Conservation (phyloP, 805 yeast species). For the Pichia nanzhaoensis region DNA sequence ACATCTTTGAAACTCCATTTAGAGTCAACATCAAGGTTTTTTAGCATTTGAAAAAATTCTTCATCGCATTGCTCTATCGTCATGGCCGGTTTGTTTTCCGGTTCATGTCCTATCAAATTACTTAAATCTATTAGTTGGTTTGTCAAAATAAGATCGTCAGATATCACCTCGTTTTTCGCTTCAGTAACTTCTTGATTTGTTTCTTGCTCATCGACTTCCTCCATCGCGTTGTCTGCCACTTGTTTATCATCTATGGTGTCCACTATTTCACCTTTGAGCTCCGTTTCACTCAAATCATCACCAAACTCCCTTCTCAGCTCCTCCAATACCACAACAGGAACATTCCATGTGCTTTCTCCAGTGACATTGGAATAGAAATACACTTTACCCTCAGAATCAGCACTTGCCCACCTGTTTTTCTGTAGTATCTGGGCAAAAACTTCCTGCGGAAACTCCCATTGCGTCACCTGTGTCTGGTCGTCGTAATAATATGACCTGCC, state of each 20-base stretch:
- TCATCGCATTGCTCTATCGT: conserved; percentile 7
- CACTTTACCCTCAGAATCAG: conserved; percentile 21
- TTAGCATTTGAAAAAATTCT: conserved; percentile 45
- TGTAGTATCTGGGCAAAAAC: conserved; percentile 34
- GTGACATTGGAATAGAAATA: conserved; percentile 67
- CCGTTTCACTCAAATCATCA: conserved; percentile 14
- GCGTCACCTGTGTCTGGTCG: conserved; percentile 54
- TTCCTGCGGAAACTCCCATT: conserved; percentile 76
- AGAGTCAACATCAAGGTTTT: conserved; percentile 52
- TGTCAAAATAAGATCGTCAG: background rate
- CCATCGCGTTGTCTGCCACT: too few relatives aligned
- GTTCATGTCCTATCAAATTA: background rate
- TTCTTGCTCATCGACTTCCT: background rate
- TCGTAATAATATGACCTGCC: conserved; percentile 73
- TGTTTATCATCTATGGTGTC: background rate
- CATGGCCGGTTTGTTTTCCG: background rate
- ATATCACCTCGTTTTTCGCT: background rate
- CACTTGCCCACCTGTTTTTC: conserved; percentile 42
- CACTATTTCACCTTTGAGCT: conserved; percentile 5
- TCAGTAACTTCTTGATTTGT: background rate
- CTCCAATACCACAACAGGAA: conserved; percentile 46
- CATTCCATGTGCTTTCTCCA: conserved; percentile 71
- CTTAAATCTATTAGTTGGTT: background rate
- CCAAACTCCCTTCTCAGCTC: conserved; percentile 12
- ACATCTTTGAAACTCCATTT: conserved; percentile 71